Conservation (phyloP, 306 rosid genomes). For the Begonia masoniana region DNA sequence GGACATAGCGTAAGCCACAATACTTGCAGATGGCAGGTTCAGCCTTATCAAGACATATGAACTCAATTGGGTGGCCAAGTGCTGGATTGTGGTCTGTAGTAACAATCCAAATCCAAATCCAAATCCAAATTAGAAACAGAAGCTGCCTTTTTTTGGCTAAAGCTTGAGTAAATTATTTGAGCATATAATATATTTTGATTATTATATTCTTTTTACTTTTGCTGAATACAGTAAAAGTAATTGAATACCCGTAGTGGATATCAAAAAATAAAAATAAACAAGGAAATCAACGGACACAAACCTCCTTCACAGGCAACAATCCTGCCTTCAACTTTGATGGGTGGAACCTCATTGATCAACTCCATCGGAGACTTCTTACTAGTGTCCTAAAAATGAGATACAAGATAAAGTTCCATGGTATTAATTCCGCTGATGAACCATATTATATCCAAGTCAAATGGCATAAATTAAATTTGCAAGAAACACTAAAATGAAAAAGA, state of each 20-base stretch:
- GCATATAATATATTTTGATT: too few species aligned
- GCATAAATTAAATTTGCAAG: too few species aligned
- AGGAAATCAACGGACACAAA: constrained; percentile 10
- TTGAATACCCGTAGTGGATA: too few species aligned
- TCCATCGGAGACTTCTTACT: constrained; percentile 98
- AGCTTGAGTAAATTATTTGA: too few species aligned
- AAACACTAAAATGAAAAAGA: too few species aligned
- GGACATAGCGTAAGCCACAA: constrained; percentile 73
- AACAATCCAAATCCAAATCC: constrained; percentile 3
- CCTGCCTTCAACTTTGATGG: constrained; percentile 87
- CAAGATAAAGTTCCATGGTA: too few species aligned
- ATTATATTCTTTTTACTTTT: too few species aligned
- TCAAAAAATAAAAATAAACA: too few species aligned
- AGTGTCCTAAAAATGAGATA: constrained; percentile 37
- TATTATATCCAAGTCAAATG: too few species aligned
- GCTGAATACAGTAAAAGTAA: too few species aligned
- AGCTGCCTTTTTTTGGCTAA: neutral
- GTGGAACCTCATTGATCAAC: constrained; percentile 94
- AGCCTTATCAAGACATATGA: constrained; percentile 68
- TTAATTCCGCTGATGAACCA: too few species aligned
- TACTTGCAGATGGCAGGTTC: constrained; percentile 92
- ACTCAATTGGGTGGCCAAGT: constrained; percentile 93
- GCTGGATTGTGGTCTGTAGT: constrained; percentile 57
- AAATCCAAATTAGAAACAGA: neutral
- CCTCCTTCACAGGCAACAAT: constrained; percentile 98